Conservation (phyloP, 2,329 filamentous ascomycete genomes). For the Arthroderma sp. region DNA sequence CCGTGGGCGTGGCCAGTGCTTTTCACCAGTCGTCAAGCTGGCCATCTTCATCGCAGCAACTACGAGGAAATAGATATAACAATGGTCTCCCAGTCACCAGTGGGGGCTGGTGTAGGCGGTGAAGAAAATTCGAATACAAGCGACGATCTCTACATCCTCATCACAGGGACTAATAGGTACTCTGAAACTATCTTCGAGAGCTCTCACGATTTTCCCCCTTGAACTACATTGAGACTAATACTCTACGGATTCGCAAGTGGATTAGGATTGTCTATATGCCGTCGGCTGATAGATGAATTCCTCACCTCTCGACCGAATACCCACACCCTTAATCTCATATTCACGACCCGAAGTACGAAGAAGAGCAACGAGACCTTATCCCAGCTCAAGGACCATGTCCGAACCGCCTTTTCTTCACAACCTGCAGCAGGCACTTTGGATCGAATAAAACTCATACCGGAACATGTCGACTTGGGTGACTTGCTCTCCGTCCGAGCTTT, state of each 20-base stretch:
- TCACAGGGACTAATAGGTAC: conserved; percentile 81
- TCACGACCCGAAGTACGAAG: conserved; percentile 62
- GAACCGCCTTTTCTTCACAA: conserved; percentile 16
- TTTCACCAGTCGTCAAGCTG: no score
- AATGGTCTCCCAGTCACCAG: no score
- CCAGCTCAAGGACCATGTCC: conserved; percentile 51
- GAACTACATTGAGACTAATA: neutral
- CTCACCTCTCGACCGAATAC: conserved; percentile 52
- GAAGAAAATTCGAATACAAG: no score
- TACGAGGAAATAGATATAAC: no score
- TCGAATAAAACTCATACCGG: conserved; percentile 40
- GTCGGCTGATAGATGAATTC: conserved; percentile 83
- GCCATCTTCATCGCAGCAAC: no score
- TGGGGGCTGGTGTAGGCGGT: no score
- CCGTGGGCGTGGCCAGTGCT: no score
- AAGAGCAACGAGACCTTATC: conserved; percentile 64
- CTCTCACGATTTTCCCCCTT: neutral
- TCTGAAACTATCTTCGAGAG: neutral
- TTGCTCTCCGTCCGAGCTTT: conserved; percentile 44
- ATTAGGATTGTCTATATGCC: conserved; percentile 70
- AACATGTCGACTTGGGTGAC: conserved; percentile 45
- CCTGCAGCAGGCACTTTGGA: conserved; percentile 4
- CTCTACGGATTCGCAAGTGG: conserved; percentile 43
- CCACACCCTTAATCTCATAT: conserved; percentile 63
- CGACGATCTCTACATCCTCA: conserved; percentile 41